phyloP scores from a whole-genome alignment of 352 stramenopile species.

The Globisporangium solare region DNA sequence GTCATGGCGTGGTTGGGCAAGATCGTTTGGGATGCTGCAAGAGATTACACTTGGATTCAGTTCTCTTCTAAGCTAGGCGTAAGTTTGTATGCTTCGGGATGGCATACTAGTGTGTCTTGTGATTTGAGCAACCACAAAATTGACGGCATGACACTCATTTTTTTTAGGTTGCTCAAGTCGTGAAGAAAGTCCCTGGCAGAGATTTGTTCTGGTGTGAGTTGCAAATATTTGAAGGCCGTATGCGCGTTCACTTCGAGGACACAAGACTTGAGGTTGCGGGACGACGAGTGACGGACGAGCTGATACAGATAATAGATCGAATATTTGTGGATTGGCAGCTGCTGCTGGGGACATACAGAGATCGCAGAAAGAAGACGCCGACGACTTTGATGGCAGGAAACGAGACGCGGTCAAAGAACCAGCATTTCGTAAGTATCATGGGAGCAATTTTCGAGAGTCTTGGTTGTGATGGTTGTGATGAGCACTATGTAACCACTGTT shows the following conservation, averaged over 20 bases:
- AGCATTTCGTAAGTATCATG: conserved; percentile 12
- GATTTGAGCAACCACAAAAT: neutral
- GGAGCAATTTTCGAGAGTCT: neutral
- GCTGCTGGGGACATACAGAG: conserved; percentile 41
- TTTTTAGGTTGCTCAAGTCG: conserved; percentile 9
- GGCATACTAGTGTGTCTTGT: neutral
- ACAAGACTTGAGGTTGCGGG: conserved; percentile 28
- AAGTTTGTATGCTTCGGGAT: neutral
- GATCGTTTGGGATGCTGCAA: conserved; percentile 36
- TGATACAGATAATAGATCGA: conserved; percentile 26
- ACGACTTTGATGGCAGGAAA: conserved; percentile 66
- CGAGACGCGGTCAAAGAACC: conserved; percentile 46
- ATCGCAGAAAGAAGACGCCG: conserved; percentile 34
- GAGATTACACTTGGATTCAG: conserved; percentile 17
- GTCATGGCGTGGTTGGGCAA: conserved; percentile 25
- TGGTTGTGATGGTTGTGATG: conserved; percentile 15
- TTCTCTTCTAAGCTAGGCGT: conserved; percentile 25
- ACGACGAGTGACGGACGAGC: conserved; percentile 26
- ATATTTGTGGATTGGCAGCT: conserved; percentile 47
- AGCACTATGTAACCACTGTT: neutral
- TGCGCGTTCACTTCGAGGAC: conserved; percentile 27
- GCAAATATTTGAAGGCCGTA: conserved; percentile 24
- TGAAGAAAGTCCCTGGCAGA: neutral
- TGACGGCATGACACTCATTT: neutral
- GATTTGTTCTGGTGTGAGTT: conserved; percentile 26